Conservation (phyloP, 495 filamentous ascomycete genomes). For the Acidomyces sp. region DNA sequence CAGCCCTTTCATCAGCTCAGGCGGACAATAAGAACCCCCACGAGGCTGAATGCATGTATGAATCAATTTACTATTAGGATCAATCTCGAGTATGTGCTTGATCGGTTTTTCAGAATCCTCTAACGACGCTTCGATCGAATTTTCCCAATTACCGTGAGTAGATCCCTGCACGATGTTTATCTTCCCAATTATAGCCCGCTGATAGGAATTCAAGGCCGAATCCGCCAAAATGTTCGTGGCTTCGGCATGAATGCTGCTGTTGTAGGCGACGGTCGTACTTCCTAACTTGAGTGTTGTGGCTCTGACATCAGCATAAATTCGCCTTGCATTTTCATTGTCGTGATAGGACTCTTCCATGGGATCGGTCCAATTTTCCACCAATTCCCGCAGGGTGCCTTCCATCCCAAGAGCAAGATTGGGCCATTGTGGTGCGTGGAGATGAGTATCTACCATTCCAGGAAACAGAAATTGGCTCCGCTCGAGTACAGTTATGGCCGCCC, state of each 20-base stretch:
- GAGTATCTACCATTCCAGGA: slow-evolving; percentile 9
- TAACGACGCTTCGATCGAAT: slow-evolving; percentile 1
- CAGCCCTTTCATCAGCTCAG: slow-evolving; percentile 7
- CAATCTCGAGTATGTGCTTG: slow-evolving; percentile 3
- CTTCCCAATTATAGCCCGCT: slow-evolving; percentile 11
- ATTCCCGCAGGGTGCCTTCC: slow-evolving; percentile 7
- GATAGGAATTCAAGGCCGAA: background rate
- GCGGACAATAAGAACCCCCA: slow-evolving; percentile 8
- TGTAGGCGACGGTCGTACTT: slow-evolving; percentile 12
- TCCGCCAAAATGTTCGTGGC: slow-evolving; percentile 12
- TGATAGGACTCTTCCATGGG: slow-evolving; percentile 14
- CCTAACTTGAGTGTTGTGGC: slow-evolving; percentile 1
- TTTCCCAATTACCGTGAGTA: slow-evolving; percentile 9
- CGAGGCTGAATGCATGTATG: slow-evolving; percentile 5
- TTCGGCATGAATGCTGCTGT: slow-evolving; percentile 11
- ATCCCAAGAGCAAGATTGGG: slow-evolving; percentile 11
- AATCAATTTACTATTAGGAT: slow-evolving; percentile 1
- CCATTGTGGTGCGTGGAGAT: slow-evolving; percentile 13
- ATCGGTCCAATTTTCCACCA: slow-evolving; percentile 8
- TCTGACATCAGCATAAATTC: slow-evolving; percentile 6
- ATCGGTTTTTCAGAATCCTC: slow-evolving; percentile 2
- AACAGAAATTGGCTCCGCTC: slow-evolving; percentile 8
- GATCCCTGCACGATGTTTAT: slow-evolving; percentile 5
- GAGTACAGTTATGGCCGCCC: background rate
- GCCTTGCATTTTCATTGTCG: slow-evolving; percentile 6